These are phyloP conservation scores for Lentinus polychrous DNA, from an alignment of 1,284 basidiomycete genomes.

Conservation along the genomic window DNA sequence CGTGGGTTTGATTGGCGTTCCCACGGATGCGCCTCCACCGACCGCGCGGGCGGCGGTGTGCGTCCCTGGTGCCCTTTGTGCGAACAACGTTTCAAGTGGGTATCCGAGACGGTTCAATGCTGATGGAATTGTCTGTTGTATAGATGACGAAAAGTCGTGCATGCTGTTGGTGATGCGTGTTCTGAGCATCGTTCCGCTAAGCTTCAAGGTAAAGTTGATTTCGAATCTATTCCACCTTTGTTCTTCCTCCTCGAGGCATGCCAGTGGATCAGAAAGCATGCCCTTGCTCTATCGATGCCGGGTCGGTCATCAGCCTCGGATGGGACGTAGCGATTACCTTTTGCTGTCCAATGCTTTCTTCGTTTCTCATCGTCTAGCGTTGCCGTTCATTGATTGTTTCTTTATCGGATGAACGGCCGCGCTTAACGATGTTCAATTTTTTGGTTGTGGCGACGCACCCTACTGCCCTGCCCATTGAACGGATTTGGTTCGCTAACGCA, in stretches of 20 bases:
- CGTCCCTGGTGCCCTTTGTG: too few relatives aligned
- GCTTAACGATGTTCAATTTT: not conserved
- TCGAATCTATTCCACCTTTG: not conserved
- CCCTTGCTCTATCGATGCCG: not conserved
- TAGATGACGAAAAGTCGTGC: constrained; percentile 85
- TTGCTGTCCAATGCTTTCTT: not conserved
- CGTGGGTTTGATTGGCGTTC: too few relatives aligned
- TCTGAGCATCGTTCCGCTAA: constrained; percentile 87
- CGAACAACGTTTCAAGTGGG: too few relatives aligned
- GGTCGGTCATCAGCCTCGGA: too few relatives aligned
- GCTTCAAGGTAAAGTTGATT: constrained; percentile 69
- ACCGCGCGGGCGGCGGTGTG: too few relatives aligned
- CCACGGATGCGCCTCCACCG: too few relatives aligned
- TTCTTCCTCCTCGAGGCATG: constrained; percentile 6
- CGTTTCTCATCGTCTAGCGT: not conserved
- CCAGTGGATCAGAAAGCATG: not conserved
- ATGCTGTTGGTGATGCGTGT: constrained; percentile 97
- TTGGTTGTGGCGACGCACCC: too few relatives aligned
- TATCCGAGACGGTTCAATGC: too few relatives aligned
- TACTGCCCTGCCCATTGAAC: not conserved
- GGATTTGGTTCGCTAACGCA: not conserved
- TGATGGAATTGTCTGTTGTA: constrained; percentile 11
- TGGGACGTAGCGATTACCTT: too few relatives aligned
- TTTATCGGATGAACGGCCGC: constrained; percentile 3
- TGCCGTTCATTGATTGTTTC: not conserved